Conservation (phyloP, 2,329 filamentous ascomycete genomes). For the Ophiostoma novo-ulmi region DNA sequence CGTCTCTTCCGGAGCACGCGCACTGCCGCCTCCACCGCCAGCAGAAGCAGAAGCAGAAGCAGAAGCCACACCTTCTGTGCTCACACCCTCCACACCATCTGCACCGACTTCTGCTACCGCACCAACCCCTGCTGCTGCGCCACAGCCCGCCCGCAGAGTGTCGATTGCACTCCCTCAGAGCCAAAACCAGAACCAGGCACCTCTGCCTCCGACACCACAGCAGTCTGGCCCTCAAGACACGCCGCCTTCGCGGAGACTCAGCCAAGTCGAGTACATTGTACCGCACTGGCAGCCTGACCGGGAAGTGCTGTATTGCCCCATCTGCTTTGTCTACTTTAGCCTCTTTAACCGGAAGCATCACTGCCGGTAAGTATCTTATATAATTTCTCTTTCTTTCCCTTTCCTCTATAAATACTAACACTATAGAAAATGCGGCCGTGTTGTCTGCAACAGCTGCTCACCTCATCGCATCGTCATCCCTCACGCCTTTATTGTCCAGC, state of each 20-base stretch:
- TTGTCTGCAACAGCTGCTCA: conserved; percentile 85
- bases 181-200: neutral
- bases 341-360: conserved; percentile 89
- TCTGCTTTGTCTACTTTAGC: conserved; percentile 73
- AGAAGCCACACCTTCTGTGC: neutral
- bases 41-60: neutral
- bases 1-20: neutral
- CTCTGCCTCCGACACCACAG: conserved; percentile 8
- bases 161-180: neutral
- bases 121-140: neutral
- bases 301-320: conserved; percentile 77
- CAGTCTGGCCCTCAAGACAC: neutral
- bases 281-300: conserved; percentile 86
- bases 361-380: conserved; percentile 58
- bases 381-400: neutral
- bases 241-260: neutral
- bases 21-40: conserved; percentile 1
- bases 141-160: neutral
- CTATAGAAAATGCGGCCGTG: conserved; percentile 77
- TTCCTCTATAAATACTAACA: neutral
- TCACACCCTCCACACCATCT: neutral
- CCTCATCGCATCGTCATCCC: conserved; percentile 94
- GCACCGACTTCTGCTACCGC: neutral
- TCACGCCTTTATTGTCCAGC: conserved; percentile 83
- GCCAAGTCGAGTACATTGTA: conserved; percentile 46